Evolutionary conservation across 1,284 basidiomycete genomes (phyloP), one percentile per base, ranked within the genome.

Genomic region (Fomitopsis schrenkii): DNA sequence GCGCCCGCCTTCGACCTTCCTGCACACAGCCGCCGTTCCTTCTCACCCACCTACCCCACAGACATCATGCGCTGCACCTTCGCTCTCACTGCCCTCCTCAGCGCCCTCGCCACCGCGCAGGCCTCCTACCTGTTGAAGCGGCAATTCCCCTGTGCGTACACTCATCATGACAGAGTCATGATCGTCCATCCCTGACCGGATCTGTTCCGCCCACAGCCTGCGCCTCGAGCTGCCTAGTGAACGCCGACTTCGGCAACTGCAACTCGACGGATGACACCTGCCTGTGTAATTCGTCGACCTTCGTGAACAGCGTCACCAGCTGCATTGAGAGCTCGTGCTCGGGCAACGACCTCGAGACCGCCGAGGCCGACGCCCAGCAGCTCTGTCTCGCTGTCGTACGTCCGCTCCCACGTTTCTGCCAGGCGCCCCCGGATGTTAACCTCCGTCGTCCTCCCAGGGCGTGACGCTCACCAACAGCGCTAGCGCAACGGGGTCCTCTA

Each of bases 21-120:
- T 63, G 61, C 67, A 62, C 58, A 61, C 63, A 45, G 30, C 53
- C 28, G 26, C 58, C 61, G 61, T 61, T 64, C 64, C 57, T 54
- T 59, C 57, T 54, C 61, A 60, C 55, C 60, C 59, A 60, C 45
- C 50, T 61, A 41, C 30, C 58, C 50, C 56, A 53, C 55, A 45
- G 50, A 65, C 69, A 78, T 59, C 62, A 89, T 90, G 88, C 85
- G 81, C 69, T 80, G 84, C 77, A 70, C 80, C 63, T 61, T 77
- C 69, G 71, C 77, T 64, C 46, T 81, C 67, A 66, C 83, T 70
- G 65, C 80, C 66, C 73, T 82, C 65, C 66, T 74, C 66, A 75
- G 75, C 62, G 74, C 75, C 63, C 70, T 77, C 66, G 76, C 76
- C 64, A 75, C 78, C 59, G 77, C 77, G 44, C 73, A 69, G 57